Base-by-base conservation (phyloP, 768 basidiomycete species). In the Termitomyces titanicus region DNA sequence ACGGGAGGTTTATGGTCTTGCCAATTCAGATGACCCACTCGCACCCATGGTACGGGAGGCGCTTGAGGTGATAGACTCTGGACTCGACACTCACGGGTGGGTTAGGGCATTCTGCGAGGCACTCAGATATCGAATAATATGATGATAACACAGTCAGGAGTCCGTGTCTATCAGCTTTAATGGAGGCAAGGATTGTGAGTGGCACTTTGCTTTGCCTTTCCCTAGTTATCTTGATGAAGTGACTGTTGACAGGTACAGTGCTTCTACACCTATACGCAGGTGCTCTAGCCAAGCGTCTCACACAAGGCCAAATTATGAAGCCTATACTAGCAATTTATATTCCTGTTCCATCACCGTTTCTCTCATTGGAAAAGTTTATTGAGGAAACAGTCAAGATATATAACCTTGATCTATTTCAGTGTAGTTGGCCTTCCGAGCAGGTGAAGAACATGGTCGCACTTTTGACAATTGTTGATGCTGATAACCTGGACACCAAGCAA, bases 181-280 rank as follows among this genome's bases (percentile, higher is more conserved):
- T 62, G 97, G 97, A 10, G 97, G 97, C 50, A 99, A 99, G 70
- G 97, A 99, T 67, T 99, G 97, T 96, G 64, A 63, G 86, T 22
- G 76, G 13, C 10, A 9, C 33, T 38, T 15, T n/a, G 31, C 38
- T 25, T 25, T 52, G 48, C 49, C 35, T 20, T 46, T 43, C 24
- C 27, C 29, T 56, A 44, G 33, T 25, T 25, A 51, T 47, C 57
- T 37, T 50, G 47, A 37, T 11, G 37, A 11, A 18, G 11, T 44
- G 37, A 47, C 34, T 44, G 1, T 55, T 29, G 51, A 46, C 64
- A 98, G 94, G 94, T 66, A 98, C 95, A 5, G 94, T 97, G n/a
- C 80, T 98, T 24, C 76, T 98, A 11, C 94, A 97, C 67, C 82
- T 98, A 33, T 88, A 88, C 54, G 88, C 86, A 5, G 92, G 85